A percentile compares a stretch with the other conserved stretches of the same genome.
Conservation (phyloP, 306 rosid genomes). For the Fragaria iinumae region DNA sequence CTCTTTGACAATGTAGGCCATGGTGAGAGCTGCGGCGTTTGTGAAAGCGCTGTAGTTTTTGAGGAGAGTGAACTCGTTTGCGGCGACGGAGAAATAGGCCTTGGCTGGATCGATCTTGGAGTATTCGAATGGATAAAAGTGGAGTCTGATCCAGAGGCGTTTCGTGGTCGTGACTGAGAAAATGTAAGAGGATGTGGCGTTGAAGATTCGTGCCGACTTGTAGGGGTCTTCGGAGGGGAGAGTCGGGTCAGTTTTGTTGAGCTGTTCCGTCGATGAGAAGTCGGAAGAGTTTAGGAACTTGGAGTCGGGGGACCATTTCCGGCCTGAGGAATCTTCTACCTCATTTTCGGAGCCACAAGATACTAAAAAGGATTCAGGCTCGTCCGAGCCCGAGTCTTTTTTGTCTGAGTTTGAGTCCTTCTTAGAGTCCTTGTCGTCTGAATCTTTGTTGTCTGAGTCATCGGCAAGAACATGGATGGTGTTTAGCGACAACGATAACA, state of each 20-base stretch:
- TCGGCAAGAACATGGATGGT: neutral
- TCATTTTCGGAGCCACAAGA: conserved; percentile 40
- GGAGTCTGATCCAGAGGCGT: conserved; percentile 40
- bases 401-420: neutral
- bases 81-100: conserved; percentile 30
- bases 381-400: neutral
- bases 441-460: conserved; percentile 1
- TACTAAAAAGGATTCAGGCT: conserved; percentile 20
- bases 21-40: conserved; percentile 35
- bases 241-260: conserved; percentile 37
- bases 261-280: conserved; percentile 15
- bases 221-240: conserved; percentile 42
- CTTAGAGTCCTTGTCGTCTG: neutral
- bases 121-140: conserved; percentile 40
- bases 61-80: conserved; percentile 37
- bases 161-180: conserved; percentile 25
- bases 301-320: conserved; percentile 37
- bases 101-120: neutral
- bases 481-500: conserved; percentile 8
- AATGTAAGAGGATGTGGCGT: conserved; percentile 29
- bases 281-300: conserved; percentile 18
- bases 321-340: conserved; percentile 33
- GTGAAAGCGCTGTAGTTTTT: conserved; percentile 37
- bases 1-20: conserved; percentile 40
- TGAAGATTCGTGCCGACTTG: conserved; percentile 42